Evolutionary conservation across 257 asterid genomes (phyloP).

Genomic region (Scutellaria baicalensis): DNA sequence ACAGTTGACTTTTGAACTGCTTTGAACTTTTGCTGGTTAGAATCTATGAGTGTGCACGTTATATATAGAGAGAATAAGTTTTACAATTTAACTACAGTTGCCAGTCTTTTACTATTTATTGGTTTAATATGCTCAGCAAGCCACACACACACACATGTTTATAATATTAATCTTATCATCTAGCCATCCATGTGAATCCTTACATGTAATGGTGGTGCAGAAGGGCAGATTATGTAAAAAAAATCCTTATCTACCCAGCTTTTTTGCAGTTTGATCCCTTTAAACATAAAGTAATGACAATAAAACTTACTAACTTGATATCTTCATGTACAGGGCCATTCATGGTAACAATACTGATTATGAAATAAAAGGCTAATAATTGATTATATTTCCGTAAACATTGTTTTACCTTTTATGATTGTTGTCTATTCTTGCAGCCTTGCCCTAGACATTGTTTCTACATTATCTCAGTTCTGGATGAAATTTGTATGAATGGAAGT

Average conservation of each 20-base stretch:
- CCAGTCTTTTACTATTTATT: neutral
- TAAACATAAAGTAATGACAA: too few species aligned
- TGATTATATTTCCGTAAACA: neutral
- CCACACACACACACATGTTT: neutral
- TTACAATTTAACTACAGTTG: neutral
- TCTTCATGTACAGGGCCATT: neutral
- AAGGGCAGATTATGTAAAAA: neutral
- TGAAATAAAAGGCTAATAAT: neutral
- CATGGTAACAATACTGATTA: neutral
- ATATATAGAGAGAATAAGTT: neutral
- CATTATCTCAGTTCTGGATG: neutral
- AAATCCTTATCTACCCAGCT: too few species aligned
- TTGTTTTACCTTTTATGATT: neutral
- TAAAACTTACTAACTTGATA: neutral
- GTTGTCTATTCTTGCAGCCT: neutral
- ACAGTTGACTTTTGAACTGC: neutral
- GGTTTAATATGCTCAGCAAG: neutral
- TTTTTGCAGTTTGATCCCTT: too few species aligned
- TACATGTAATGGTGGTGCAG: neutral
- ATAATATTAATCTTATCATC: neutral
- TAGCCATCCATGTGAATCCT: neutral
- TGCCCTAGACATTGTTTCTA: neutral
- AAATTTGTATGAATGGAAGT: neutral
- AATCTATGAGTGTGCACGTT: neutral
- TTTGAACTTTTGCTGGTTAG: neutral